Evolutionary conservation across 2,329 filamentous ascomycete species (phyloP).

Genomic region (Nakataea oryzae): DNA sequence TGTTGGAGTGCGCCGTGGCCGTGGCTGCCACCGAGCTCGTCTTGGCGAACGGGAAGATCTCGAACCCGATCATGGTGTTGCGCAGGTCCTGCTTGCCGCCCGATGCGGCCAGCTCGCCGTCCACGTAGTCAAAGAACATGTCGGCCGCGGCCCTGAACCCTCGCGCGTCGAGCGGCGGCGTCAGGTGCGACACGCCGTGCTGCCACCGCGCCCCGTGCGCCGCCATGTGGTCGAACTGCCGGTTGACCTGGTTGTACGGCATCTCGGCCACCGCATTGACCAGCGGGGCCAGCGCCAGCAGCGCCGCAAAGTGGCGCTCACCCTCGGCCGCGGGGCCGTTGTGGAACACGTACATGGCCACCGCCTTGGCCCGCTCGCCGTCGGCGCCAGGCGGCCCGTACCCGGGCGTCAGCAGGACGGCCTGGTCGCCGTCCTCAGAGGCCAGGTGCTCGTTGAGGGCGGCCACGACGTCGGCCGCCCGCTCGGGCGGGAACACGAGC

Average conservation of each 20-base stretch:
- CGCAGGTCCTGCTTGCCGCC: background rate
- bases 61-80: background rate
- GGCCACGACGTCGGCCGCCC: conserved; percentile 17
- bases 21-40: background rate
- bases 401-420: conserved; percentile 6
- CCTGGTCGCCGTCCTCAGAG: conserved; percentile 11
- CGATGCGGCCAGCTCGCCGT: background rate
- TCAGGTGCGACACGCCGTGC: background rate
- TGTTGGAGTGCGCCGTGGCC: background rate
- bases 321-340: conserved; percentile 23
- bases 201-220: background rate
- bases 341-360: conserved; percentile 21
- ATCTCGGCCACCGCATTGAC: conserved; percentile 25
- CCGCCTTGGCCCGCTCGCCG: conserved; percentile 14
- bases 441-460: conserved; percentile 18
- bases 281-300: conserved; percentile 25
- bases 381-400: conserved; percentile 17
- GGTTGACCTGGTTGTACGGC: conserved; percentile 30
- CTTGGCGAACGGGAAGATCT: background rate
- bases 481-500: conserved; percentile 14
- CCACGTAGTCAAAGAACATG: background rate
- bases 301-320: conserved; percentile 19
- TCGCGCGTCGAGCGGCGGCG: background rate
- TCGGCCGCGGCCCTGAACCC: background rate
- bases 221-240: conserved; percentile 10